Percentiles rank a stretch among this genome's conserved stretches.
phyloP scores from a whole-genome alignment of 169 alveolate species.

The Theileria sp. region DNA sequence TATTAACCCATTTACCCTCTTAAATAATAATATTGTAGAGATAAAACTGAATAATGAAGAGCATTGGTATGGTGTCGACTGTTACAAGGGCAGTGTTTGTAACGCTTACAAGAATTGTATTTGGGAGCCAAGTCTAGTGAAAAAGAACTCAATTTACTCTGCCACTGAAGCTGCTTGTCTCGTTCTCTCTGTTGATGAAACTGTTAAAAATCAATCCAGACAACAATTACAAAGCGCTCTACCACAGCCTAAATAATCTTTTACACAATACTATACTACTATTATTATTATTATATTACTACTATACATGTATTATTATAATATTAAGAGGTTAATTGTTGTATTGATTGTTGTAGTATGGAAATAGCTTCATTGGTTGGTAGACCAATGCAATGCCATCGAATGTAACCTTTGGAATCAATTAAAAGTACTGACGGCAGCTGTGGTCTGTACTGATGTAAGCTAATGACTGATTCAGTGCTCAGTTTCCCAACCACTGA shows the following conservation, averaged over 20 bases:
- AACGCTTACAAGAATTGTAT: slow-evolving; percentile 87
- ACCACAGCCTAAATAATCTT: neutral
- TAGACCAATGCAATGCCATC: slow-evolving; percentile 61
- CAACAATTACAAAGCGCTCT: neutral
- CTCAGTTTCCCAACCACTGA: slow-evolving; percentile 24
- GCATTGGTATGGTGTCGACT: slow-evolving; percentile 93
- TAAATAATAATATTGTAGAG: slow-evolving; percentile 63
- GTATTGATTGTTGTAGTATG: slow-evolving; percentile 39
- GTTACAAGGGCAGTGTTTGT: slow-evolving; percentile 86
- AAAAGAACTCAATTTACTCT: slow-evolving; percentile 91
- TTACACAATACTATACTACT: neutral
- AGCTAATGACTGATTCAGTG: slow-evolving; percentile 21
- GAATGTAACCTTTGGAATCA: slow-evolving; percentile 58
- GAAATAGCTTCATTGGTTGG: slow-evolving; percentile 48
- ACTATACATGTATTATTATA: too few relatives aligned
- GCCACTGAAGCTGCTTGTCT: slow-evolving; percentile 99
- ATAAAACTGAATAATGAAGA: slow-evolving; percentile 17
- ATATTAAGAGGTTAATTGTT: neutral
- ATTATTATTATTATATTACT: too few relatives aligned
- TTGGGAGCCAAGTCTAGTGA: slow-evolving; percentile 96
- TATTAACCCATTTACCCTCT: slow-evolving; percentile 7
- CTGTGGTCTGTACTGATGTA: slow-evolving; percentile 48
- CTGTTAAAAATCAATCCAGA: slow-evolving; percentile 85
- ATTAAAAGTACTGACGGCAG: slow-evolving; percentile 38
- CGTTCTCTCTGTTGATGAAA: slow-evolving; percentile 94